Conservation (phyloP, 768 basidiomycete species). For the Tricholoma hemisulphureum region DNA sequence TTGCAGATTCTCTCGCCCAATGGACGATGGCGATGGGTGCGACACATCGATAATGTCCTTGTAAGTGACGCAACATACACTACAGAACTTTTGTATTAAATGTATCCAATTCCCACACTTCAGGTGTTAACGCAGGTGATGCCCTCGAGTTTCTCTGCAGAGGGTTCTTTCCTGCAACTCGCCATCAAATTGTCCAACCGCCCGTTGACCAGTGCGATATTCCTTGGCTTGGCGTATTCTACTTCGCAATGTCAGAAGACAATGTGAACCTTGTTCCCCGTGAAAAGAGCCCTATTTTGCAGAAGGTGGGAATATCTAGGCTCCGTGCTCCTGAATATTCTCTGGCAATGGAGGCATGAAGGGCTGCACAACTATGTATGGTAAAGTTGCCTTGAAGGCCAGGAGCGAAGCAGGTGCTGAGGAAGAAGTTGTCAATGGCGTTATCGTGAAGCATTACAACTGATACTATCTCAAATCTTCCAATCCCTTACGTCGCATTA, state of each 20-base stretch:
- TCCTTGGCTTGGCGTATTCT: constrained; percentile 56
- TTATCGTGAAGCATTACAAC: constrained; percentile 58
- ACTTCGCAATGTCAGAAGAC: constrained; percentile 56
- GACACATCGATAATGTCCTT: constrained; percentile 56
- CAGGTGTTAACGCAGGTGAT: constrained; percentile 64
- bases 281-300: constrained; percentile 46
- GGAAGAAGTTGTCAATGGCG: constrained; percentile 53
- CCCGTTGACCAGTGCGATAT: constrained; percentile 50
- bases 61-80: constrained; percentile 29
- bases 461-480: too few relatives aligned
- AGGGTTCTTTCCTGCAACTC: constrained; percentile 57
- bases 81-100: neutral
- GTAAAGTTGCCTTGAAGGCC: constrained; percentile 42
- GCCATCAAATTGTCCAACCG: constrained; percentile 46
- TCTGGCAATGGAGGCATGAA: constrained; percentile 54
- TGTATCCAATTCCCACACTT: neutral
- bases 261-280: constrained; percentile 45
- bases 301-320: constrained; percentile 39
- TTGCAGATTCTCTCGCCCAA: constrained; percentile 56
- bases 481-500: too few relatives aligned
- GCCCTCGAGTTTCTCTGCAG: constrained; percentile 60
- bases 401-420: constrained; percentile 45
- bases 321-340: constrained; percentile 39
- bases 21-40: constrained; percentile 57
- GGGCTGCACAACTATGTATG: constrained; percentile 51